These are phyloP conservation scores for Sonneratia caseolaris DNA, from an alignment of 345 rosid species.

Conservation along the genomic window DNA sequence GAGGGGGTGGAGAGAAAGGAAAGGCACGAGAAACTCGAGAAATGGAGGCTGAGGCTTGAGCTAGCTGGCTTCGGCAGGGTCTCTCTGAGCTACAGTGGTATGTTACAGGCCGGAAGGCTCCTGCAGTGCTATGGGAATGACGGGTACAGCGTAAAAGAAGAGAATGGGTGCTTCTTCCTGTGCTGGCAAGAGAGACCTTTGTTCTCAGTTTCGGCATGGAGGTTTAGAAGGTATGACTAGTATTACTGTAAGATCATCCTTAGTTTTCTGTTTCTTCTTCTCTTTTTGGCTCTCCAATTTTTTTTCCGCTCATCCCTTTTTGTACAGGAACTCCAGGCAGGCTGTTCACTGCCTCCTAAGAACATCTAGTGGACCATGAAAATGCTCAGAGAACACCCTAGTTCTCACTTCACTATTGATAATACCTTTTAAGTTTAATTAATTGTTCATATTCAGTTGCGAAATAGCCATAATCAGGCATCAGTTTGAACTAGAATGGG, in stretches of 20 bases:
- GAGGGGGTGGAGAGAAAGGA: conserved; percentile 57
- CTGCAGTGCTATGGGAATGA: conserved; percentile 47
- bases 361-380: conserved; percentile 2
- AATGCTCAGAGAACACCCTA: not conserved
- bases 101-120: conserved; percentile 46
- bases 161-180: conserved; percentile 42
- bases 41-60: conserved; percentile 57
- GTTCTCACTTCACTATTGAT: too few relatives aligned
- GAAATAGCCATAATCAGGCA: too few relatives aligned
- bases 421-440: too few relatives aligned
- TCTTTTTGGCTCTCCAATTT: not conserved
- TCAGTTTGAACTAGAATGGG: too few relatives aligned
- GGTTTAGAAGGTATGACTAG: conserved; percentile 34
- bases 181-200: conserved; percentile 61
- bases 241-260: conserved; percentile 4
- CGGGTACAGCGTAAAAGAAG: conserved; percentile 54
- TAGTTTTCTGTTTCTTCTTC: conserved; percentile 4
- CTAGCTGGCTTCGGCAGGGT: conserved; percentile 49
- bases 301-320: conserved; percentile 8
- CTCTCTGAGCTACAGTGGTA: conserved; percentile 52
- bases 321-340: conserved; percentile 26
- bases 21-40: conserved; percentile 71
- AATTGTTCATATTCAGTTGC: too few relatives aligned
- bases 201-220: conserved; percentile 62
- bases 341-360: conserved; percentile 11